Evolutionary conservation across 495 filamentous ascomycete species (phyloP).

Genomic region (Xylaria telfairii): DNA sequence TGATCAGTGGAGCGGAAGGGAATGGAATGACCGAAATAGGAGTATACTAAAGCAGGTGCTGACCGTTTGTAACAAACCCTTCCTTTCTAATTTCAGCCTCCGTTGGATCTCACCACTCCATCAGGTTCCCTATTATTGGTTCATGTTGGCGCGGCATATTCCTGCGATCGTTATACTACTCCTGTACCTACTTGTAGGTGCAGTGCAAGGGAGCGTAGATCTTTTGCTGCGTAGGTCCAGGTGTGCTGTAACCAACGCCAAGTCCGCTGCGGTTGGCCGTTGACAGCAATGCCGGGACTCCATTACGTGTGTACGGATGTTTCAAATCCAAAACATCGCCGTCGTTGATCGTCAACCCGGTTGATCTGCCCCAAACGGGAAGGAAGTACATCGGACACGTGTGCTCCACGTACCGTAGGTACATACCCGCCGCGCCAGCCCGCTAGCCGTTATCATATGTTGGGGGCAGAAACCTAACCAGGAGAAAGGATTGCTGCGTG

Average conservation of each 20-base stretch:
- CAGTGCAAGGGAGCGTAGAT: not conserved
- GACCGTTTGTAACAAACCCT: conserved; percentile 3
- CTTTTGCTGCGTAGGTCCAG: not conserved
- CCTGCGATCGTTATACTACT: no score
- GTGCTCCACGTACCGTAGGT: conserved; percentile 8
- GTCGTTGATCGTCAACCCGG: conserved; percentile 14
- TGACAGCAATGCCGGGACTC: conserved; percentile 3
- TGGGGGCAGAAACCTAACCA: no score
- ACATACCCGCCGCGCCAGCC: not conserved
- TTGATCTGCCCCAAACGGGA: conserved; percentile 18
- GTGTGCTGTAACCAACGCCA: not conserved
- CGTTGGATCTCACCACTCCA: not conserved
- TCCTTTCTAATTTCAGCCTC: not conserved
- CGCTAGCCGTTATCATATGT: not conserved
- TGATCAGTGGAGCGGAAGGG: conserved; percentile 22
- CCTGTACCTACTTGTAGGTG: not conserved
- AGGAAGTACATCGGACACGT: conserved; percentile 13
- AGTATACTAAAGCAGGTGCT: not conserved
- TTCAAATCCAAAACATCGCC: conserved; percentile 26
- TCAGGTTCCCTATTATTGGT: no score
- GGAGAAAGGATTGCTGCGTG: not conserved
- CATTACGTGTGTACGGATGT: conserved; percentile 11
- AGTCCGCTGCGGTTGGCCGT: conserved; percentile 9
- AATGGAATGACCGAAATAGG: conserved; percentile 7
- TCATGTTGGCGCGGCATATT: not conserved